phyloP scores from a whole-genome alignment of 441 rosid species.

The Oxalis stricta region DNA sequence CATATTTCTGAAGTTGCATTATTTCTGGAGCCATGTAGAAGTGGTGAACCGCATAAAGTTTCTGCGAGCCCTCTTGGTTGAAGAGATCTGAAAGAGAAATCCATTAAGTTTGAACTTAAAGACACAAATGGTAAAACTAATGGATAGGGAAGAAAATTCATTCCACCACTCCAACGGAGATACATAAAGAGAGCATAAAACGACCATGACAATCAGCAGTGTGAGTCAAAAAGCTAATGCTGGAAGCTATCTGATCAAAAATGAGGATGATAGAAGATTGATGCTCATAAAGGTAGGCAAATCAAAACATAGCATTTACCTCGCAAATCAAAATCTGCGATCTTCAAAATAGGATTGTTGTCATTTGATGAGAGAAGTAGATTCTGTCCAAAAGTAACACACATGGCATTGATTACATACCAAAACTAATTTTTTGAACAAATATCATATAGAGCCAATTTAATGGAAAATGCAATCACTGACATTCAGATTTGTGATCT shows the following conservation, averaged over 20 bases:
- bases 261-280: no score
- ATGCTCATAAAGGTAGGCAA: neutral
- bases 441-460: conserved; percentile 1
- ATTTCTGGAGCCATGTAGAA: conserved; percentile 99
- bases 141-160: no score
- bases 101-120: neutral
- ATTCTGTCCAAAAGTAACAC: conserved; percentile 48
- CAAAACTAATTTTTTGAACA: conserved; percentile 3
- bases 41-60: conserved; percentile 97
- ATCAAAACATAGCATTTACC: conserved; percentile 26
- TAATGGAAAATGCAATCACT: no score
- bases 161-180: no score
- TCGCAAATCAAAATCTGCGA: conserved; percentile 98
- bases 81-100: conserved; percentile 54
- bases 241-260: no score
- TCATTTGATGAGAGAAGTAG: conserved; percentile 76
- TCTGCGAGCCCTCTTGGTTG: conserved; percentile 94
- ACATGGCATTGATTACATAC: conserved; percentile 11
- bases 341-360: conserved; percentile 55
- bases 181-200: neutral
- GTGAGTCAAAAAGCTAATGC: no score
- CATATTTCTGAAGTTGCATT: conserved; percentile 97
- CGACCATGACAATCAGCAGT: neutral
- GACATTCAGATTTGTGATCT: no score
- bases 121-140: no score